Evolutionary conservation across 129 eudicot genomes (phyloP), one percentile per base, ranked within the genome.

Genomic region (Flaveria robusta): DNA sequence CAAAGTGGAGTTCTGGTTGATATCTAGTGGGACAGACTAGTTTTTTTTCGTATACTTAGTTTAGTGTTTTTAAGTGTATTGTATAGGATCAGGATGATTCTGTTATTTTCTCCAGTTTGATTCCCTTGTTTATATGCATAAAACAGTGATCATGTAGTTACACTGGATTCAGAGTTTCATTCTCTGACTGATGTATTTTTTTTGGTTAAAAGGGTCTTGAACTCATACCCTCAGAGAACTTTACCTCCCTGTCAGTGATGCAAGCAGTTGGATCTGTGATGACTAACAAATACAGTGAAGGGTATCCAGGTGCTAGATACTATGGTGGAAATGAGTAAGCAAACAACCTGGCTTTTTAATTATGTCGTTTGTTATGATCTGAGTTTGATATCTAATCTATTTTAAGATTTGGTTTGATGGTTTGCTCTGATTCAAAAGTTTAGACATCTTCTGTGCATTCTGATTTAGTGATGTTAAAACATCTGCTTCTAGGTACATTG

Each of bases 231-330:
- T 95, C 99, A 5, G 97, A 95, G 85, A 95, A 95, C 78, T 91
- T 95, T 81, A 95, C 99, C 52, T 95, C 97, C 2, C 69, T 91
- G 56, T 95, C 99, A 54, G 99, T 95, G 84, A 95, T 95, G 99
- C 96, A 95, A 95, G 99, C 99, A 45, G 99, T 95, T 78, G 99
- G 99, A 52, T 91, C 96, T 19, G 90, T 95, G 26, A 95, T 95
- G 99, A 95, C 97, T 81, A 95, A 95, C 92, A 95, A 95, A 83
- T 95, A 95, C 81, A 95, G 99, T 83, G 99, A 95, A 89, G 99
- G 99, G 16, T 95, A 95, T 79, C 99, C 99, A 20, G 99, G 99
- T 78, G 99, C 99, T 55, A 84, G 97, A 89, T 95, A 95, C 86
- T 95, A 95, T 74, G 99, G 99, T 81, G 99, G 99, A 87, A 95